These are phyloP conservation scores for Aspergillus carlsbadensis DNA, from an alignment of 495 filamentous ascomycete genomes.

Conservation along the genomic window DNA sequence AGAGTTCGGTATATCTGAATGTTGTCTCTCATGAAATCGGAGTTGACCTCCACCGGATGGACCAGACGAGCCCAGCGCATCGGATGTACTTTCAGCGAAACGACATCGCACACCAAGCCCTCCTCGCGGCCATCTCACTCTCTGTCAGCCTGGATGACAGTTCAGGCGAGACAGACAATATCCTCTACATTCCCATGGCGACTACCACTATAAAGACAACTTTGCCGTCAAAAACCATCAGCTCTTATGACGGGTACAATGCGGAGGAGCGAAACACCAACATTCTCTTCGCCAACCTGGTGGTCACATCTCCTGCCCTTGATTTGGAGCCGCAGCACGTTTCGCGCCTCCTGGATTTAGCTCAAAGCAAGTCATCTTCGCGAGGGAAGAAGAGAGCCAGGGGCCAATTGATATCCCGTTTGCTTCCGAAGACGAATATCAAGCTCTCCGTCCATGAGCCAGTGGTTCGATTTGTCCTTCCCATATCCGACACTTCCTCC, in stretches of 20 bases:
- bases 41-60: conserved; percentile 88
- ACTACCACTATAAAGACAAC: conserved; percentile 95
- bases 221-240: conserved; percentile 89
- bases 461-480: conserved; percentile 83
- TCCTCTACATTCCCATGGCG: conserved; percentile 96
- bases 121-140: conserved; percentile 87
- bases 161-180: conserved; percentile 75
- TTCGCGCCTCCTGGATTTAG: conserved; percentile 76
- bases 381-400: conserved; percentile 45
- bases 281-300: conserved; percentile 92
- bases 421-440: conserved; percentile 91
- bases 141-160: conserved; percentile 90
- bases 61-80: conserved; percentile 91
- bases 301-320: conserved; percentile 91
- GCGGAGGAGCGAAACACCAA: conserved; percentile 90
- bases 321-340: conserved; percentile 95
- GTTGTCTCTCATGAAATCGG: conserved; percentile 94
- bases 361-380: conserved; percentile 55
- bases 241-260: conserved; percentile 69
- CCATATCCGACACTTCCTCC: conserved; percentile 63
- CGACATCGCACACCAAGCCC: conserved; percentile 92
- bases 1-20: conserved; percentile 72
- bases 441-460: conserved; percentile 97
- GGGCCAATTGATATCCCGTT: conserved; percentile 78
- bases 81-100: conserved; percentile 97